These are phyloP conservation scores for Apophysomyces variabilis DNA, from an alignment of 371 early-diverging fungal genomes.

Conservation along the genomic window DNA sequence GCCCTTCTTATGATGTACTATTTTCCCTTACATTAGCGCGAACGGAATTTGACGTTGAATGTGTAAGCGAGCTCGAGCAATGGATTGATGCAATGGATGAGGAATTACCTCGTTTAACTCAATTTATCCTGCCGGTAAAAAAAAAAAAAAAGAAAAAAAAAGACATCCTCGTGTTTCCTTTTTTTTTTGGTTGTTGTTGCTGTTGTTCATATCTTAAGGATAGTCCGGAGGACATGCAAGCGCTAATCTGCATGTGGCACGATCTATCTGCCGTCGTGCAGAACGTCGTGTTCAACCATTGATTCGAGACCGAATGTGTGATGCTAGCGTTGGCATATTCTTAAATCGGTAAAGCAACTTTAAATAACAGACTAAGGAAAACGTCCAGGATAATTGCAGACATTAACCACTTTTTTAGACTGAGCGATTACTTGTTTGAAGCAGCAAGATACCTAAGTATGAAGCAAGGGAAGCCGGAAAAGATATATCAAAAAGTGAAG, in stretches of 20 bases:
- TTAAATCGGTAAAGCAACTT: constrained; percentile 63
- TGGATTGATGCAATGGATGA: constrained; percentile 87
- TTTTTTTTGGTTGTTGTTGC: background rate
- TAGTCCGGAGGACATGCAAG: constrained; percentile 83
- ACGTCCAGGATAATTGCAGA: no score
- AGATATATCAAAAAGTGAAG: constrained; percentile 57
- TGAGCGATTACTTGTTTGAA: constrained; percentile 90
- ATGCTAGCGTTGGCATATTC: constrained; percentile 68
- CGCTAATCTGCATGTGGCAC: constrained; percentile 70
- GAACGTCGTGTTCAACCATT: constrained; percentile 85
- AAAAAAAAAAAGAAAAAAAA: constrained; percentile 16
- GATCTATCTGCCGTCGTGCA: constrained; percentile 84
- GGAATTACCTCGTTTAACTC: constrained; percentile 75
- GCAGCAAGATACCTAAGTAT: constrained; percentile 84
- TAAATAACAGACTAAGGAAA: no score
- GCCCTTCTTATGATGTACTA: background rate
- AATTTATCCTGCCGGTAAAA: constrained; percentile 87
- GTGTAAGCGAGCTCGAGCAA: constrained; percentile 69
- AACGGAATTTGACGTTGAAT: constrained; percentile 78
- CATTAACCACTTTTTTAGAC: constrained; percentile 39
- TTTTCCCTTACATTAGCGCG: constrained; percentile 39
- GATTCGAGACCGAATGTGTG: constrained; percentile 63
- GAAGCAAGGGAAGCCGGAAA: constrained; percentile 68
- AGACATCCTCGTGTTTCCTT: background rate
- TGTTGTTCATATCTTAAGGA: background rate